These are phyloP conservation scores for Talaromyces albobiverticillius DNA, from an alignment of 2,329 filamentous ascomycete genomes.

Conservation along the genomic window DNA sequence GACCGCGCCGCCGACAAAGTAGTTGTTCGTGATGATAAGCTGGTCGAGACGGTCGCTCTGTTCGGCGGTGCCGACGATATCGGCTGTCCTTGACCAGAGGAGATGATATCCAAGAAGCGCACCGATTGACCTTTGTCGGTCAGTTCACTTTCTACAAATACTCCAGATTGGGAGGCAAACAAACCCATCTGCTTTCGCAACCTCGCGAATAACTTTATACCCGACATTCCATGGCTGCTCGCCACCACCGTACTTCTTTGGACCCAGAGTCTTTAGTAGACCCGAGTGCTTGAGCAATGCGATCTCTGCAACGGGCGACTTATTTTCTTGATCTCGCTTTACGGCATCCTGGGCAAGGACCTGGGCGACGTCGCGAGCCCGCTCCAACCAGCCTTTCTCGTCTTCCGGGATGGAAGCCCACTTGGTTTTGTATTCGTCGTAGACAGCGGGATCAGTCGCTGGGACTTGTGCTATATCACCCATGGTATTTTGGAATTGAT, in stretches of 20 bases:
- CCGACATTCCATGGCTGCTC: slow-evolving; percentile 54
- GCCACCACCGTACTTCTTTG: slow-evolving; percentile 52
- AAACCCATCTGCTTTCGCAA: slow-evolving; percentile 62
- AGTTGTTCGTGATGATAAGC: slow-evolving; percentile 61
- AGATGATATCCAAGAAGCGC: slow-evolving; percentile 66
- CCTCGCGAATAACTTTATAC: slow-evolving; percentile 59
- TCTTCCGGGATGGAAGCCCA: slow-evolving; percentile 40
- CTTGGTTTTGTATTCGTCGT: slow-evolving; percentile 37
- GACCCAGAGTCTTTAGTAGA: slow-evolving; percentile 51
- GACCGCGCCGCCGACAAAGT: slow-evolving; percentile 64
- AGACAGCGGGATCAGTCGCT: slow-evolving; percentile 39
- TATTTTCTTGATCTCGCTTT: slow-evolving; percentile 51
- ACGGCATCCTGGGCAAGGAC: slow-evolving; percentile 51
- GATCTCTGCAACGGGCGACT: slow-evolving; percentile 51
- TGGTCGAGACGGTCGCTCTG: slow-evolving; percentile 58
- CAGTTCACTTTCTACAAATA: not conserved
- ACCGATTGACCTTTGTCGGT: slow-evolving; percentile 50
- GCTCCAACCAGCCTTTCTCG: slow-evolving; percentile 45
- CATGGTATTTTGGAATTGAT: not conserved
- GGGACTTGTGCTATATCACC: slow-evolving; percentile 7
- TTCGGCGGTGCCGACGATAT: slow-evolving; percentile 58
- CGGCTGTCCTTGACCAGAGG: slow-evolving; percentile 61
- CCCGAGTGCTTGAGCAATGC: slow-evolving; percentile 52
- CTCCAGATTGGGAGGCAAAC: not conserved
- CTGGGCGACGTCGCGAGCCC: slow-evolving; percentile 49